Evolutionary conservation across 345 rosid species (phyloP), one percentile per base, ranked within the genome.

Genomic region (Salix arbutifolia): DNA sequence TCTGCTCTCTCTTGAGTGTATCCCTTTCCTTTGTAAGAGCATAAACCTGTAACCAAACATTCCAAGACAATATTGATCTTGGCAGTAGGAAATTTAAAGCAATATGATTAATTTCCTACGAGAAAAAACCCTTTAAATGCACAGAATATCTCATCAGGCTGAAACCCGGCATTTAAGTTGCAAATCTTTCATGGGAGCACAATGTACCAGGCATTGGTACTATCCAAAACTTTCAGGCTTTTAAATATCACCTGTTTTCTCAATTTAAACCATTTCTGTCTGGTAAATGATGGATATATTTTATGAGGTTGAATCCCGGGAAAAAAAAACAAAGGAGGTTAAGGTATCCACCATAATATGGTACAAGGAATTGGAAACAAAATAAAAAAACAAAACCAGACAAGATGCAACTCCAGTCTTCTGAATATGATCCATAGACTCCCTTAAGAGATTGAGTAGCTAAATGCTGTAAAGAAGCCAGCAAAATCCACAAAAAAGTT

Each of bases 21-120:
- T 94, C 99, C 83, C 98, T 91, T 87, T 96, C 99, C 87, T 85
- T 96, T 25, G 99, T 94, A 82, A 94, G 91, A 67, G 98, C 95
- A 86, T 96, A 96, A 76, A 93, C 92, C 99, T 96, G 84, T 67
- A 83, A 79, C 71, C 69, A 61, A 42, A 83, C 56, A 56, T 46
- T 58, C 74, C 56, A 53, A 53, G 37, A 58, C 67, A 26, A 74
- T 75, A 11, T 72, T 72, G 21, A 65, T 65, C 31, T 50, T 7
- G 18, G 37, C n/a, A 65, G 61, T 38, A 16, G 13, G 0, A 28
- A 72, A 56, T 1, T 12, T 52, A 50, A 19, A 14, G 71, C 56
- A 62, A 31, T 21, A n/a, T n/a, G 35, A 48, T 23, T 30, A 30
- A 38, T 53, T 38, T 8, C 9, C 28, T 16, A 31, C 9, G 21